phyloP scores from a whole-genome alignment of 345 rosid genomes.

The Lepidium africanum region DNA sequence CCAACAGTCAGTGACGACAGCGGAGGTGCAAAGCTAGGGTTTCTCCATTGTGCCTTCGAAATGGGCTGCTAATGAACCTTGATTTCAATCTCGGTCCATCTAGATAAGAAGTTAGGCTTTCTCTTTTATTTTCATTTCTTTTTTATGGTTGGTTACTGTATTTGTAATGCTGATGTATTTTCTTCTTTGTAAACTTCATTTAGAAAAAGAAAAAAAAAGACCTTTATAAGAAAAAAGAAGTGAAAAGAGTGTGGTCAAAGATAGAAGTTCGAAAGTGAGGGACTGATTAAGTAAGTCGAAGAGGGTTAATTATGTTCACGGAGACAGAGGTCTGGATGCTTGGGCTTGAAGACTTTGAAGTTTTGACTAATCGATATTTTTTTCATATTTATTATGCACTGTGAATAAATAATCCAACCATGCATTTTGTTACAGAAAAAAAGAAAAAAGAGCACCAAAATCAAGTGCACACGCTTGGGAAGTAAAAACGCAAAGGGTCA shows the following conservation, averaged over 20 bases:
- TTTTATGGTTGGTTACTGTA: no score
- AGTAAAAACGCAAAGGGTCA: constrained; percentile 25
- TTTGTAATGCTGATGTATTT: no score
- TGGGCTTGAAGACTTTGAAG: constrained; percentile 29
- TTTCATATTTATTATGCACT: constrained; percentile 3
- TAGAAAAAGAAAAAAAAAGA: no score
- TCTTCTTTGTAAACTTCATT: no score
- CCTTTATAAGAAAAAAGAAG: no score
- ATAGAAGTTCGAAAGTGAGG: constrained; percentile 6
- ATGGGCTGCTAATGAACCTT: no score
- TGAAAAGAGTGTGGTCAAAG: constrained; percentile 3
- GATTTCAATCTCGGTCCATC: no score
- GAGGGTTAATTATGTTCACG: constrained; percentile 21
- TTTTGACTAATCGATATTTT: constrained; percentile 13
- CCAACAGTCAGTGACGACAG: no score
- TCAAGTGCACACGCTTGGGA: constrained; percentile 34
- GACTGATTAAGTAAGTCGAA: constrained; percentile 11
- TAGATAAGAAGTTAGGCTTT: no score
- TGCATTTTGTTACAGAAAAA: background rate
- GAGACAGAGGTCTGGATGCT: constrained; percentile 24
- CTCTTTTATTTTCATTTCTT: no score
- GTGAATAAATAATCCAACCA: background rate
- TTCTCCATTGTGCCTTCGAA: no score
- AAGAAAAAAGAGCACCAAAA: background rate
- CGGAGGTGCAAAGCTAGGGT: no score